These are phyloP conservation scores for Tetrastigma voinierianum DNA, from an alignment of 164 flowering plant genomes.

Conservation along the genomic window DNA sequence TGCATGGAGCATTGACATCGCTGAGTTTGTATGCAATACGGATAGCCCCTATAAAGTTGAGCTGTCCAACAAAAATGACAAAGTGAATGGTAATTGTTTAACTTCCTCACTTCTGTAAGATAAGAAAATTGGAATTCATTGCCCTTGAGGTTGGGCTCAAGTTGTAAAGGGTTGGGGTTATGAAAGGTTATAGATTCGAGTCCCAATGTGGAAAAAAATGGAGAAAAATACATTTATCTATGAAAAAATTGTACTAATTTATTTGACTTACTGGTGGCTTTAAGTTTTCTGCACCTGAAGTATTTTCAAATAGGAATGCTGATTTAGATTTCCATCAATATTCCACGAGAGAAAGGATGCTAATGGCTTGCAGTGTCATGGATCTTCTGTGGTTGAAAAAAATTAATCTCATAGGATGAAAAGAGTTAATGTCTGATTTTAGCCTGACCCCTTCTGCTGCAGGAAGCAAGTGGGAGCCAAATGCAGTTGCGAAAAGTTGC, in stretches of 20 bases:
- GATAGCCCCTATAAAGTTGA: background rate
- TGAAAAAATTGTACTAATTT: no score
- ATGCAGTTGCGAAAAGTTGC: background rate
- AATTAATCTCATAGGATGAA: background rate
- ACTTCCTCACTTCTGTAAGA: background rate
- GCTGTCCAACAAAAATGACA: background rate
- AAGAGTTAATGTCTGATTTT: background rate
- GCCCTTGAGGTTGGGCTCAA: no score
- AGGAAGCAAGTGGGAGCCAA: background rate
- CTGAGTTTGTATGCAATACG: background rate
- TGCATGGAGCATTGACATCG: background rate
- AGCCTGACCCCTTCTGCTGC: background rate
- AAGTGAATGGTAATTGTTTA: constrained; percentile 1
- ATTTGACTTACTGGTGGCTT: background rate
- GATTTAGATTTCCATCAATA: background rate
- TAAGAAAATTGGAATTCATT: background rate
- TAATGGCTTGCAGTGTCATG: background rate
- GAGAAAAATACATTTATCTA: no score
- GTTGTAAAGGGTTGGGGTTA: no score
- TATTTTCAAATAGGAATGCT: background rate
- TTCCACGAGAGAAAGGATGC: background rate
- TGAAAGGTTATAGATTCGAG: no score
- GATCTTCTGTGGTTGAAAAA: background rate
- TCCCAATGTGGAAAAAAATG: no score
- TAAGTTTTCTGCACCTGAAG: background rate